Evolutionary conservation across 106 monocot genomes (phyloP).

Genomic region (Ottelia alismoides): DNA sequence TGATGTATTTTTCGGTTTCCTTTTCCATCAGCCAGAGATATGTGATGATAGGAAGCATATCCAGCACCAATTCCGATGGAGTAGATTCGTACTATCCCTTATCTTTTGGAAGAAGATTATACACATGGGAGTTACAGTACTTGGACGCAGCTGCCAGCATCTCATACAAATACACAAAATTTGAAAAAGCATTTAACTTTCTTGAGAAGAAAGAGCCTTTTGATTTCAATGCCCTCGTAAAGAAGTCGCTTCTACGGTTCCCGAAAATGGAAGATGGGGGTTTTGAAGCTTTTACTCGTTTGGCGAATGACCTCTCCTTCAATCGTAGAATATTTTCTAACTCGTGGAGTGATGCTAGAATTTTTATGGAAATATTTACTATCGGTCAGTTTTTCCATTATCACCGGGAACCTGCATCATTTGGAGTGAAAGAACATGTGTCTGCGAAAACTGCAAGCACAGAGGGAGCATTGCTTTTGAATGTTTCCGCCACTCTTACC

Average conservation of each 20-base stretch:
- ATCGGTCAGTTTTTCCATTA: conserved; percentile 26
- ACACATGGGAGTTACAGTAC: conserved; percentile 22
- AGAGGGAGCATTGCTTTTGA: conserved; percentile 28
- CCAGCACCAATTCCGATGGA: conserved; percentile 12
- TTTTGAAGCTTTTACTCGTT: conserved; percentile 38
- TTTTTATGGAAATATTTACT: conserved; percentile 31
- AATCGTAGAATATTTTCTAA: conserved; percentile 21
- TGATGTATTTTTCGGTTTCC: conserved; percentile 38
- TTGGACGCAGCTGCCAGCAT: not conserved
- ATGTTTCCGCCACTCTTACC: conserved; percentile 53
- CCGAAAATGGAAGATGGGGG: conserved; percentile 21
- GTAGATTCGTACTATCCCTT: conserved; percentile 17
- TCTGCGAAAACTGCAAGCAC: conserved; percentile 11
- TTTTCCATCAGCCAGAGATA: conserved; percentile 38
- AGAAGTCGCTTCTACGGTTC: conserved; percentile 52
- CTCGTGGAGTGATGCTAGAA: conserved; percentile 11
- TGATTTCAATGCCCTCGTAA: conserved; percentile 31
- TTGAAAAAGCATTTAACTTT: conserved; percentile 30
- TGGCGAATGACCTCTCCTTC: conserved; percentile 39
- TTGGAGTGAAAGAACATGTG: not conserved
- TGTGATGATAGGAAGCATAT: conserved; percentile 29
- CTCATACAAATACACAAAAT: conserved; percentile 51
- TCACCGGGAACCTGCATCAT: conserved; percentile 1
- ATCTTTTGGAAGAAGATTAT: conserved; percentile 27
- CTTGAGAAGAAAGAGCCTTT: conserved; percentile 44